Base-by-base conservation (phyloP, 495 filamentous ascomycete species). In the Platismatia glauca region DNA sequence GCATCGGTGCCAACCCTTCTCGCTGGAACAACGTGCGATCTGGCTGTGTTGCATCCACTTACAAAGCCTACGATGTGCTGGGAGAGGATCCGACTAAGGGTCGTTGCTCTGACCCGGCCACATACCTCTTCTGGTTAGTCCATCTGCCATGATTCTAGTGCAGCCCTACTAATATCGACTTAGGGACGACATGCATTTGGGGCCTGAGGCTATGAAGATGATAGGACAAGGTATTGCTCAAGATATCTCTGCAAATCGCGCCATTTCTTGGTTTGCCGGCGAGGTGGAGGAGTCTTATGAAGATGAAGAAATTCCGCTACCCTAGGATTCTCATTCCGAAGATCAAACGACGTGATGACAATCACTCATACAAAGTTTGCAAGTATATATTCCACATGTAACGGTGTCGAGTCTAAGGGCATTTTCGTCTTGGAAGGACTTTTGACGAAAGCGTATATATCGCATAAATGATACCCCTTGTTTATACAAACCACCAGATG, bases 181-280 rank as follows among this genome's bases (percentile, higher is more conserved):
- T 70, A 83, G 81, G 80, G 75, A 82, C 66, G 75, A 81, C 24
- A 79, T 81, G 72, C 74, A 78, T 64, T 67, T 81, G 65, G 80
- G 80, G 13, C 72, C 78, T 27, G 74, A 72, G 18, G 78, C 76
- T 57, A 78, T 81, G 64, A 72, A 76, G 57, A 73, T 82, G 57
- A 71, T 82, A 70, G 78, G 74, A 34, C 69, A 70, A 53, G 80
- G 75, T 48, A 69, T 81, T 16, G 75, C 79, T 63, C 70, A 74
- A 62, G 77, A 74, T 24, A 77, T 81, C 62, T 69, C 76, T 43
- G 71, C 71, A 33, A 68, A 73, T 53, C 70, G 74, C 64, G 57
- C 48, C n/a, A 60, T 56, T 13, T 59, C 66, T 29, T 68, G 66
- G 66, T 68, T 68, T 43, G 62, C 63, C 13, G 55, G 62, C 24